A percentile compares a stretch with the other conserved stretches of the same genome.
Conservation (phyloP, 441 rosid species). For the Adansonia gregorii region DNA sequence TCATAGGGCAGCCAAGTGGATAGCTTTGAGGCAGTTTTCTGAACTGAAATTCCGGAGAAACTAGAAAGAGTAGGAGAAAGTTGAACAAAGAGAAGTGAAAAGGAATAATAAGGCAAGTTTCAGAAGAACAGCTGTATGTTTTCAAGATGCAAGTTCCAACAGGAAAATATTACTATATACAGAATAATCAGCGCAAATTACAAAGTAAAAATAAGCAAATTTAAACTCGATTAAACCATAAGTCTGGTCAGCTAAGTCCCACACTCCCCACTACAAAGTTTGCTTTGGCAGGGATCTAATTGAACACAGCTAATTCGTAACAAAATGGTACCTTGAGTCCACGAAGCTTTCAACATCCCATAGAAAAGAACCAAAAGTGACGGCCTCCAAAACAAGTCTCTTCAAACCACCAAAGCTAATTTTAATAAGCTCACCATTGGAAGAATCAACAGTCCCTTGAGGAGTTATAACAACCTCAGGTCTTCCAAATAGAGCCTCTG, state of each 20-base stretch:
- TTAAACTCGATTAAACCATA: constrained; percentile 25
- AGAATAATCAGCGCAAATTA: constrained; percentile 21
- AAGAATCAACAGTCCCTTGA: constrained; percentile 73
- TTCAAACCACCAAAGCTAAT: constrained; percentile 86
- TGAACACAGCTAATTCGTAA: constrained; percentile 45
- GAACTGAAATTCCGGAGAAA: neutral
- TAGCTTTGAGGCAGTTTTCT: neutral
- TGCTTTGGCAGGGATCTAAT: neutral
- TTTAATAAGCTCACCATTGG: constrained; percentile 70
- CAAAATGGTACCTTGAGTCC: constrained; percentile 86
- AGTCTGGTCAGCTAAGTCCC: constrained; percentile 26
- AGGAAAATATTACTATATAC: constrained; percentile 28
- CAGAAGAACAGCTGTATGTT: neutral
- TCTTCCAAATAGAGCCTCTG: constrained; percentile 90
- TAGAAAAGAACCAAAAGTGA: constrained; percentile 90
- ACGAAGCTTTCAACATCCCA: constrained; percentile 95
- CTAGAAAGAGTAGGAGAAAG: neutral
- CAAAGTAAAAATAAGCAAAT: constrained; percentile 10
- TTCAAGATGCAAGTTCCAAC: constrained; percentile 1
- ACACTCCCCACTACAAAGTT: constrained; percentile 21
- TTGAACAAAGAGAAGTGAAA: neutral
- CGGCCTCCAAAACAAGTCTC: constrained; percentile 92
- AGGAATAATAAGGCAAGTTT: neutral
- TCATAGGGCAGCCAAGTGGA: too few relatives aligned
- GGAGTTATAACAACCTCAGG: constrained; percentile 78